Conservation (phyloP, 345 rosid genomes). For the Geranium rotundifolium region DNA sequence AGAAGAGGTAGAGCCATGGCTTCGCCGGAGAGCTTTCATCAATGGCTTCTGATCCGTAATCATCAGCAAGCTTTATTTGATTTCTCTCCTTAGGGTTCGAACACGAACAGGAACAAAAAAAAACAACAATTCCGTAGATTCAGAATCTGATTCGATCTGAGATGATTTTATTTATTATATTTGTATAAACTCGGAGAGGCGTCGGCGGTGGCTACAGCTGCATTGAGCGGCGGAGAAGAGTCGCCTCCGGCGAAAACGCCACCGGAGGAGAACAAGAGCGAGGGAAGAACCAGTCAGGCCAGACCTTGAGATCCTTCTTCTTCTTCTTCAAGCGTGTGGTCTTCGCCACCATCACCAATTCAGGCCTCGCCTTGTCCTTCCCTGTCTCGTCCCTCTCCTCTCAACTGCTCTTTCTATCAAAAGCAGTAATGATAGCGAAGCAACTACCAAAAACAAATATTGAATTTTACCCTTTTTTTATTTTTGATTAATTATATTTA, state of each 20-base stretch:
- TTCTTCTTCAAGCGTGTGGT: not conserved
- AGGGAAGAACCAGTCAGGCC: constrained; percentile 12
- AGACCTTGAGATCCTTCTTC: not conserved
- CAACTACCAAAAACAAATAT: too few species aligned
- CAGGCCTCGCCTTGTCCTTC: not conserved
- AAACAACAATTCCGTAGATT: too few species aligned
- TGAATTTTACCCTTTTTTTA: too few species aligned
- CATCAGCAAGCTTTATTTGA: constrained; percentile 7
- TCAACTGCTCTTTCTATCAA: too few species aligned
- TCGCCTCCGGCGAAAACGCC: constrained; percentile 22
- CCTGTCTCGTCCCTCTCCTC: not conserved
- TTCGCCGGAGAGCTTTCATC: constrained; percentile 36
- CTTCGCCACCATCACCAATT: constrained; percentile 30
- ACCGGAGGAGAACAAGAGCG: constrained; percentile 19
- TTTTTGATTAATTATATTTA: too few species aligned
- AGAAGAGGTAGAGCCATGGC: constrained; percentile 14
- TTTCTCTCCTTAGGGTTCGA: constrained; percentile 11
- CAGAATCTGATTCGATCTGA: too few species aligned
- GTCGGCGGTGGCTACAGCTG: constrained; percentile 36
- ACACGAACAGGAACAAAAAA: constrained; percentile 11
- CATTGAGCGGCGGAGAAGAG: constrained; percentile 23
- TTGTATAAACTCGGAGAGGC: constrained; percentile 6
- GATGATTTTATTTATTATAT: too few species aligned
- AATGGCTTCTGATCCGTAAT: constrained; percentile 27
- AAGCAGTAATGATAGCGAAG: too few species aligned